A percentile compares a stretch with the other conserved stretches of the same genome.
phyloP scores from a whole-genome alignment of 208 protist genomes.

The Leptomonas pyrrhocoris region DNA sequence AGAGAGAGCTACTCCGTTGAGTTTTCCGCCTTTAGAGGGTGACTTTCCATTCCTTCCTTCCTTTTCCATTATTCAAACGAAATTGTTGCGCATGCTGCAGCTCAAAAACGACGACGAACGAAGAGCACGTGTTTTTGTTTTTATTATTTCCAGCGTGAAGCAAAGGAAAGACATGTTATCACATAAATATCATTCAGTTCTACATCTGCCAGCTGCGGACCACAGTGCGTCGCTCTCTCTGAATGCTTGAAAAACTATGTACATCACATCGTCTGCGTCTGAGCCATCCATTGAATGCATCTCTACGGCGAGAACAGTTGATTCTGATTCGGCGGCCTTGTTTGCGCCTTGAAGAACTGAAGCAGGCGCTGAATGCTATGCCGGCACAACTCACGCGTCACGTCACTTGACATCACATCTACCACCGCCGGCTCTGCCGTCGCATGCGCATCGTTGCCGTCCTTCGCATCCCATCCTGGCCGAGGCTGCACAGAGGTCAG shows the following conservation, averaged over 20 bases:
- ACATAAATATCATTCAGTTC: too few species aligned
- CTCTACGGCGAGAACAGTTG: neutral
- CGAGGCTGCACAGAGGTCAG: too few species aligned
- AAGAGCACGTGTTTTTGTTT: slow-evolving; percentile 6
- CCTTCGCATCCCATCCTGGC: neutral
- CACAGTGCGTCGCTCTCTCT: neutral
- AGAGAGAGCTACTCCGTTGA: too few species aligned
- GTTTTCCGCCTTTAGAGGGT: too few species aligned
- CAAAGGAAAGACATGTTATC: too few species aligned
- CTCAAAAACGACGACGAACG: neutral
- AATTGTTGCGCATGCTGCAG: too few species aligned
- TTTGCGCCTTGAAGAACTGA: slow-evolving; percentile 24
- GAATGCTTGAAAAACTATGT: too few species aligned
- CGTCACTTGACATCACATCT: slow-evolving; percentile 14
- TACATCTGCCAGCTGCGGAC: too few species aligned
- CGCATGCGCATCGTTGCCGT: neutral
- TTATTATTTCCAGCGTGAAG: neutral
- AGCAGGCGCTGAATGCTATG: slow-evolving; percentile 40
- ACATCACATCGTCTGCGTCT: too few species aligned
- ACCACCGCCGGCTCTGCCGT: neutral
- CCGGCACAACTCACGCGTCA: neutral
- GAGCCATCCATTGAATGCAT: too few species aligned
- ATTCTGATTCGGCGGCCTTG: slow-evolving; percentile 1
- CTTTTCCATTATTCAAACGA: too few species aligned
- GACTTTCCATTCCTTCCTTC: too few species aligned